A percentile compares a stretch with the other conserved stretches of the same genome.
Evolutionary conservation across 1,139 yeast genomes (phyloP).

Genomic region (Zygosaccharomyces sapae): DNA sequence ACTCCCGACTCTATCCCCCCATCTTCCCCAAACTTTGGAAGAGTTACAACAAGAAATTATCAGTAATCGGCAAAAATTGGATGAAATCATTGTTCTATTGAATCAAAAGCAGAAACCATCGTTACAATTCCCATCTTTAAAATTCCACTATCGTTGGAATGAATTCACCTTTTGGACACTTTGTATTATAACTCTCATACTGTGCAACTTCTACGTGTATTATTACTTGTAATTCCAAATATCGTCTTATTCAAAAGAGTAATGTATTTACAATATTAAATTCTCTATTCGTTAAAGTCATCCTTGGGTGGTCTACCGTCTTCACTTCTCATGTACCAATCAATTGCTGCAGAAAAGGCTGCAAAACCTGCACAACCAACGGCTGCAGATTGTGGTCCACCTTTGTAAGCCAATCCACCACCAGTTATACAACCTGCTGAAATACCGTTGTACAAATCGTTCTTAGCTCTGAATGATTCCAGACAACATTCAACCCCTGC

Average conservation of each 20-base stretch:
- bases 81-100: slow-evolving; percentile 19
- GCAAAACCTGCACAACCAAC: slow-evolving; percentile 98
- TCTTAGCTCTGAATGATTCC: slow-evolving; percentile 75
- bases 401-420: slow-evolving; percentile 86
- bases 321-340: slow-evolving; percentile 82
- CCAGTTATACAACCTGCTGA: slow-evolving; percentile 96
- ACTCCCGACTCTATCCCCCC: slow-evolving; percentile 1
- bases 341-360: slow-evolving; percentile 91
- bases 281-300: slow-evolving; percentile 71
- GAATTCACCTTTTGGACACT: slow-evolving; percentile 26
- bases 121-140: not conserved
- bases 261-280: slow-evolving; percentile 13
- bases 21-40: not conserved
- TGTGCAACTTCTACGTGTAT: slow-evolving; percentile 30
- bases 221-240: slow-evolving; percentile 15
- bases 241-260: not conserved
- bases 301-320: slow-evolving; percentile 78
- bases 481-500: slow-evolving; percentile 93
- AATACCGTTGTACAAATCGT: slow-evolving; percentile 87
- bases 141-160: not conserved
- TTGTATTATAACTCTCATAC: slow-evolving; percentile 32
- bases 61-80: slow-evolving; percentile 24
- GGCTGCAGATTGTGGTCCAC: slow-evolving; percentile 90
- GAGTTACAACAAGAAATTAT: slow-evolving; percentile 19
- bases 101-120: slow-evolving; percentile 4